Conservation (phyloP, 805 yeast species). For the Starmerella floricola region DNA sequence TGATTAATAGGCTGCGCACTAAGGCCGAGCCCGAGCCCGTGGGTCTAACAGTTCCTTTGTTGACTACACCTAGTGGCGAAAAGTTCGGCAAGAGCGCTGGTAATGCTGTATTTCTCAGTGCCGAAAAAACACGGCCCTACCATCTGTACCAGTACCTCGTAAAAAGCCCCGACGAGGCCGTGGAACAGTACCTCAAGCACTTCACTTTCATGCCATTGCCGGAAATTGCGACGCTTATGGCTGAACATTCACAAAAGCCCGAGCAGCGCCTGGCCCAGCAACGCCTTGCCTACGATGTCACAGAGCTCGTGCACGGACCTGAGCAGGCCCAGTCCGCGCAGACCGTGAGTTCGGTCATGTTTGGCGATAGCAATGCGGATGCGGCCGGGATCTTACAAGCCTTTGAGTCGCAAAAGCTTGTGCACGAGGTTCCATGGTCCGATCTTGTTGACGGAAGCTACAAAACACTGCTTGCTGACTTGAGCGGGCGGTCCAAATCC, state of each 20-base stretch:
- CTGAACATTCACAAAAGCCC: constrained; percentile 46
- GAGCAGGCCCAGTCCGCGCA: constrained; percentile 62
- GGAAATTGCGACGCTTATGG: constrained; percentile 44
- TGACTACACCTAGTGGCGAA: constrained; percentile 79
- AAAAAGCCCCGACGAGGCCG: constrained; percentile 53
- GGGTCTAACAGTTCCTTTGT: constrained; percentile 81
- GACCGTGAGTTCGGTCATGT: constrained; percentile 53
- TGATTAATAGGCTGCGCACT: constrained; percentile 48
- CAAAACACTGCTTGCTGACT: constrained; percentile 40
- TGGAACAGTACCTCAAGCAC: constrained; percentile 52
- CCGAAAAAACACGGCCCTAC: constrained; percentile 61
- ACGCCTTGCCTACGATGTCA: constrained; percentile 68
- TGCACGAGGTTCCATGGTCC: constrained; percentile 30
- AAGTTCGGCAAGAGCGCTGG: constrained; percentile 97
- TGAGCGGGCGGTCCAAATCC: constrained; percentile 33
- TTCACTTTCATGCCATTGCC: constrained; percentile 66
- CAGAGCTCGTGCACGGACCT: constrained; percentile 76
- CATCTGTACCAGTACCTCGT: constrained; percentile 77
- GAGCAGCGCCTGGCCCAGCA: constrained; percentile 61
- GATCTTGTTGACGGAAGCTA: constrained; percentile 35
- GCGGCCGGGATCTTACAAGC: constrained; percentile 39
- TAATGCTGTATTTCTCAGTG: constrained; percentile 81
- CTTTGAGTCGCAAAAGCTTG: constrained; percentile 47
- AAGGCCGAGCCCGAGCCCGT: constrained; percentile 30
- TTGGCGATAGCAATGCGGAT: constrained; percentile 41